Evolutionary conservation across 1,284 basidiomycete genomes (phyloP).

Genomic region (Microbotryum silenes-acaulis): DNA sequence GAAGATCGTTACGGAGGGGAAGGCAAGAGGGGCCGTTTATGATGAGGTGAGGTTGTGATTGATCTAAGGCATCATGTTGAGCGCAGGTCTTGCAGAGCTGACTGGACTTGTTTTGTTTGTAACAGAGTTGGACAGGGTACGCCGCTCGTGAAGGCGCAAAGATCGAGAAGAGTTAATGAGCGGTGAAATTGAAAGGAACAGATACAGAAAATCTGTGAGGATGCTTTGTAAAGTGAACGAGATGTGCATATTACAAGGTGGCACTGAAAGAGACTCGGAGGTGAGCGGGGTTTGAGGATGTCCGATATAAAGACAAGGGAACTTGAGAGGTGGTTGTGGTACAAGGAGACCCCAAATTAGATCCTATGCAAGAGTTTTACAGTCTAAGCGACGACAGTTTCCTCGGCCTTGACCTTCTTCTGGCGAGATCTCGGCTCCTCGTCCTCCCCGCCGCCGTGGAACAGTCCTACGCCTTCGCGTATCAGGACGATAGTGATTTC

Average conservation of each 20-base stretch:
- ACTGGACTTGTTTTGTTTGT: conserved; percentile 1
- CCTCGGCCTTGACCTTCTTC: not conserved
- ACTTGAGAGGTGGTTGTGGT: no score
- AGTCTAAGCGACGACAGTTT: no score
- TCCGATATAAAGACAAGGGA: no score
- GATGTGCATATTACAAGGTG: no score
- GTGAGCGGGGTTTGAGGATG: no score
- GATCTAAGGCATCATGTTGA: conserved; percentile 2
- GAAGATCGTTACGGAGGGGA: conserved; percentile 54
- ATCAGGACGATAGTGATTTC: conserved; percentile 28
- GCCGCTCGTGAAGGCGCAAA: conserved; percentile 57
- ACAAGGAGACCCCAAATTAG: no score
- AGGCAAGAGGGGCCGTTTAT: conserved; percentile 55
- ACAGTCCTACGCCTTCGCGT: conserved; percentile 25
- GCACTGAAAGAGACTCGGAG: no score
- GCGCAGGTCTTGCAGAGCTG: not conserved
- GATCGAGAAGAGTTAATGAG: conserved; percentile 47
- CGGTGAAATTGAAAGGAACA: no score
- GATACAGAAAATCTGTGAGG: no score
- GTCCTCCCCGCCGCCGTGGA: conserved; percentile 5
- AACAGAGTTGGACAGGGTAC: conserved; percentile 76
- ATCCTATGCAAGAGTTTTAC: no score
- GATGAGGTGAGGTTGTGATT: conserved; percentile 58
- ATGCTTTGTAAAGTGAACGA: no score
- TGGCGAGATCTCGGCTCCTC: not conserved